These are phyloP conservation scores for Talaromyces islandicus DNA, from an alignment of 2,329 filamentous ascomycete species.

Conservation along the genomic window DNA sequence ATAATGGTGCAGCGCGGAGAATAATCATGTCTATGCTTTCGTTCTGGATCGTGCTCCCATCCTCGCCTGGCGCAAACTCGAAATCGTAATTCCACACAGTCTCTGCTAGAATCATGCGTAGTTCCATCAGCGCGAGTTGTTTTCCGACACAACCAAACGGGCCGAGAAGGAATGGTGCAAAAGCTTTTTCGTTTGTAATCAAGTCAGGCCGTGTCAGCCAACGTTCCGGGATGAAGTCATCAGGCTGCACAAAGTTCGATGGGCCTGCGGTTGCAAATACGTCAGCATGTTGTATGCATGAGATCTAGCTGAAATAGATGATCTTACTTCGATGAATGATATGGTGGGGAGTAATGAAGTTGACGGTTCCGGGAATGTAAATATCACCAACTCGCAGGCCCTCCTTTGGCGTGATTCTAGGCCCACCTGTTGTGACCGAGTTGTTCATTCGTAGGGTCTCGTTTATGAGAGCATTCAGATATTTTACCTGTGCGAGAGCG, in stretches of 20 bases:
- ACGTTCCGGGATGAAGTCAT: constrained; percentile 20
- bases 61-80: not conserved
- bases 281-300: not conserved
- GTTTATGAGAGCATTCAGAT: constrained; percentile 22
- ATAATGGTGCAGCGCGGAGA: not conserved
- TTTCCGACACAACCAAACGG: constrained; percentile 13
- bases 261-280: not conserved
- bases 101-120: constrained; percentile 8
- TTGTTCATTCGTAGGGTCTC: constrained; percentile 37
- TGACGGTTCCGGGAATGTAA: constrained; percentile 23
- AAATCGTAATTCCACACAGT: not conserved
- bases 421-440: constrained; percentile 27
- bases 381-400: constrained; percentile 24
- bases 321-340: constrained; percentile 16
- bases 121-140: constrained; percentile 19
- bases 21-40: not conserved
- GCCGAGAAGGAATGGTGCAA: constrained; percentile 18
- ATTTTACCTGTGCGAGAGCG: constrained; percentile 3
- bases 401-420: constrained; percentile 33
- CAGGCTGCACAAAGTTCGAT: constrained; percentile 5
- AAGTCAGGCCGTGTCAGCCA: constrained; percentile 15
- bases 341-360: constrained; percentile 14
- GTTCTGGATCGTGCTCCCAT: not conserved
- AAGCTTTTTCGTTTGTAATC: constrained; percentile 16
- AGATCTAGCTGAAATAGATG: not conserved